phyloP scores from a whole-genome alignment of 179 eudicot species.

The Carnegiea gigantea region DNA sequence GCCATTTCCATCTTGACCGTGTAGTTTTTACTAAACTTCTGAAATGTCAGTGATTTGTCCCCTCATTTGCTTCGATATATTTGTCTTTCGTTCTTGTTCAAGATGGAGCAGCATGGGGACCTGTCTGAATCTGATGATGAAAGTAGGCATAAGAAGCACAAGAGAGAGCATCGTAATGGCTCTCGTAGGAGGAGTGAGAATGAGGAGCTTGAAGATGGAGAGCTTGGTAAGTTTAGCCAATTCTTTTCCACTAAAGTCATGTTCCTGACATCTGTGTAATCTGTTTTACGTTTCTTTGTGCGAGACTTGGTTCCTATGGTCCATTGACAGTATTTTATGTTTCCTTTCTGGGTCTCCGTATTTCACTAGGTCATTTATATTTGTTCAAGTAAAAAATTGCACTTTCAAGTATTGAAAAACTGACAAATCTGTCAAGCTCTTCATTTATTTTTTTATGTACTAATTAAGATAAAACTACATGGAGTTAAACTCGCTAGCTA shows the following conservation, averaged over 20 bases:
- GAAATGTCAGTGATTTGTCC: neutral
- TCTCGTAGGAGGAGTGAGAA: constrained; percentile 47
- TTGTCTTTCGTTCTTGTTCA: constrained; percentile 12
- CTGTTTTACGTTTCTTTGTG: neutral
- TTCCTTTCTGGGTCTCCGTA: too few relatives aligned
- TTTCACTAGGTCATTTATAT: too few relatives aligned
- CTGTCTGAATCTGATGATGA: constrained; percentile 56
- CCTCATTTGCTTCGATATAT: neutral
- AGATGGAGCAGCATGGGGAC: constrained; percentile 45
- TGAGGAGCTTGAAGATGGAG: constrained; percentile 62
- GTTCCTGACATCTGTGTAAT: neutral
- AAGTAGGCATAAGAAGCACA: constrained; percentile 64
- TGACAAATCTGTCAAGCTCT: too few relatives aligned
- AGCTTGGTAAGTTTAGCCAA: constrained; percentile 43
- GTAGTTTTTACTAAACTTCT: neutral
- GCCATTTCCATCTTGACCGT: neutral
- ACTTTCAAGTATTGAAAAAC: too few relatives aligned
- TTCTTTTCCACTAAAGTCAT: neutral
- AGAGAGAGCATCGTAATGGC: constrained; percentile 59
- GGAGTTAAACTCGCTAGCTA: neutral
- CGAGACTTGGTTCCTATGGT: neutral
- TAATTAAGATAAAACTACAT: too few relatives aligned
- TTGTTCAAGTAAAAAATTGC: too few relatives aligned
- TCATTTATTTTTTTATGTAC: too few relatives aligned
- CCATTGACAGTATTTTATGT: neutral